Base-by-base conservation (phyloP, 139 green algal species). In the Bryopsis sp. region DNA sequence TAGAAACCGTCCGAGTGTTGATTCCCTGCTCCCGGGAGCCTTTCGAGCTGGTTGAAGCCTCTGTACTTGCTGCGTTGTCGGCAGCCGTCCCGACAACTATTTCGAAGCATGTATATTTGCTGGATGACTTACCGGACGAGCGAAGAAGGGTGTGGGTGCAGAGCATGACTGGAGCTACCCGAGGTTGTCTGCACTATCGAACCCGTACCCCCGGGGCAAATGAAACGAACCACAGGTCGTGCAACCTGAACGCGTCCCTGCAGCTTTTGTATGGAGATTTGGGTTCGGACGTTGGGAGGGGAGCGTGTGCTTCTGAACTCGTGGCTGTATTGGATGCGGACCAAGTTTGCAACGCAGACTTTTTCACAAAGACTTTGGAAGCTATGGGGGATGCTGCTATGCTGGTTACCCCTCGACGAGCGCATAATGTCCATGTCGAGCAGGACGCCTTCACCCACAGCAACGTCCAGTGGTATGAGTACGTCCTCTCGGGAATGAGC, bases 151-250 rank as follows among this genome's bases (percentile, higher is more conserved):
- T 64, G 2, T 2, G 11, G 4, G 38, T 39, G 74, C 58, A 46
- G 72, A n/a, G n/a, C n/a, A n/a, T n/a, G n/a, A 47, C 32, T 36
- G 66, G 2, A 68, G 68, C 24, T 67, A 72, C 8, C 28, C n/a
- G 34, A 28, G 28, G 28, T 8, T 39, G n/a, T n/a, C 57, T 64
- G n/a, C 57, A 64, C 57, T 34, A 32, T 28, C 57, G 26, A 8
- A n/a, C 26, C 8, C 57, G 26, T 15, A 38, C 70, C 0, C 37
- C 77, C 39, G 79, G 79, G 48, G n/a, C n/a, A n/a, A n/a, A n/a
- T n/a, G 80, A 89, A 75, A 88, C 90, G 73, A 94, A 94, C 37
- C 86, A 86, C 59, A 94, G 92, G 82, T 85, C 76, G 7, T 79
- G 78, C 70, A 94, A 94, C 78, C 79, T 94, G 57, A 92, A 92